Evolutionary conservation across 140 eudicot species (phyloP).

Genomic region (Stevia rebaudiana): DNA sequence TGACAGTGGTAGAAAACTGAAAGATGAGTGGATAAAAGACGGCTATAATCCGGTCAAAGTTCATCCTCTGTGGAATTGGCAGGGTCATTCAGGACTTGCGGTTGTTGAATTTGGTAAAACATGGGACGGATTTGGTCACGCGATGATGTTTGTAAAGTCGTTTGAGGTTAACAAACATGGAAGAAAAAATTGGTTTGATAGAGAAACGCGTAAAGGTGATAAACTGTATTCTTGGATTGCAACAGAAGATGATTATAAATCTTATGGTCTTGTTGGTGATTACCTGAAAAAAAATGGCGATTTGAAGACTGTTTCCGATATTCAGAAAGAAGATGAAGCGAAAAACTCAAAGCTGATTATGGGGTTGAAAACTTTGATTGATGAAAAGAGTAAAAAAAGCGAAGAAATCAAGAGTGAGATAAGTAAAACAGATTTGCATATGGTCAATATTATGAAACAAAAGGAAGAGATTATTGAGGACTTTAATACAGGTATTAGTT

Average conservation of each 20-base stretch:
- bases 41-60: constrained; percentile 52
- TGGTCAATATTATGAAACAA: constrained; percentile 37
- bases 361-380: constrained; percentile 32
- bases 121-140: constrained; percentile 42
- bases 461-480: constrained; percentile 44
- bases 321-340: constrained; percentile 42
- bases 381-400: constrained; percentile 35
- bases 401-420: constrained; percentile 50
- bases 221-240: constrained; percentile 78
- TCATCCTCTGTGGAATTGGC: constrained; percentile 49
- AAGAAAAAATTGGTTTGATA: constrained; percentile 40
- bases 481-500: constrained; percentile 47
- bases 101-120: constrained; percentile 47
- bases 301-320: constrained; percentile 54
- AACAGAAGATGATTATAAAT: constrained; percentile 49
- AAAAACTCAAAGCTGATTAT: constrained; percentile 34
- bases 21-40: constrained; percentile 38
- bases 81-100: constrained; percentile 58
- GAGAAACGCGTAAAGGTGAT: constrained; percentile 34
- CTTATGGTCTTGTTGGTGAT: constrained; percentile 40
- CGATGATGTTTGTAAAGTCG: constrained; percentile 51
- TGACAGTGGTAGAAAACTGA: constrained; percentile 43
- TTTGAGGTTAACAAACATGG: constrained; percentile 54
- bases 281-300: constrained; percentile 55
- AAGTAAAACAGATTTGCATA: constrained; percentile 32